phyloP scores from a whole-genome alignment of 1,284 basidiomycete species.

The Takashimella tepidaria region DNA sequence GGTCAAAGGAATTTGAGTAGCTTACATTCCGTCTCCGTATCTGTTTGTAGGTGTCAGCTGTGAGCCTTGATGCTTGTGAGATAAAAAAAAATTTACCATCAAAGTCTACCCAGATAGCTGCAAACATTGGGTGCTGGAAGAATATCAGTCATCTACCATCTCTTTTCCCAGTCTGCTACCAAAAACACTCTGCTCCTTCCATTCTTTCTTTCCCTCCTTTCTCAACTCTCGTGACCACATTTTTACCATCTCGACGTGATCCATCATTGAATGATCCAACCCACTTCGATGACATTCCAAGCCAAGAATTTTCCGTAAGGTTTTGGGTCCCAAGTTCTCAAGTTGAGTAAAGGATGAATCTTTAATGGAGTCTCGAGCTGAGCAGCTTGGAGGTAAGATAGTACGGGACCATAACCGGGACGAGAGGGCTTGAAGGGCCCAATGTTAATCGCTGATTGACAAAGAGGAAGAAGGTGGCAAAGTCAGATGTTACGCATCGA shows the following conservation, averaged over 20 bases:
- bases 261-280: slow-evolving; percentile 2
- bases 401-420: neutral
- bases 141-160: neutral
- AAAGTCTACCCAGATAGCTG: slow-evolving; percentile 42
- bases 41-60: slow-evolving; percentile 8
- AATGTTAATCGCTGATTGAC: slow-evolving; percentile 30
- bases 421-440: slow-evolving; percentile 42
- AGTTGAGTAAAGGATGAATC: slow-evolving; percentile 41
- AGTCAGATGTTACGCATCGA: no score
- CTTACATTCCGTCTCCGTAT: slow-evolving; percentile 39
- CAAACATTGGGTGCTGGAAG: slow-evolving; percentile 41
- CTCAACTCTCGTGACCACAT: no score
- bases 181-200: no score
- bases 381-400: slow-evolving; percentile 26
- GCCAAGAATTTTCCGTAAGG: slow-evolving; percentile 40
- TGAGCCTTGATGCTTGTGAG: slow-evolving; percentile 1
- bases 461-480: neutral
- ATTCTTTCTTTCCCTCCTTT: neutral
- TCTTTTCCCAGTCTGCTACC: neutral
- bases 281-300: slow-evolving; percentile 40
- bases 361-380: slow-evolving; percentile 38
- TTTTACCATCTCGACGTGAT: neutral
- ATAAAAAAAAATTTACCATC: slow-evolving; percentile 20
- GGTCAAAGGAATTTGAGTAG: neutral
- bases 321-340: slow-evolving; percentile 40